Evolutionary conservation across 805 yeast species (phyloP).

Genomic region (Tetrapisispora nanseiensis): DNA sequence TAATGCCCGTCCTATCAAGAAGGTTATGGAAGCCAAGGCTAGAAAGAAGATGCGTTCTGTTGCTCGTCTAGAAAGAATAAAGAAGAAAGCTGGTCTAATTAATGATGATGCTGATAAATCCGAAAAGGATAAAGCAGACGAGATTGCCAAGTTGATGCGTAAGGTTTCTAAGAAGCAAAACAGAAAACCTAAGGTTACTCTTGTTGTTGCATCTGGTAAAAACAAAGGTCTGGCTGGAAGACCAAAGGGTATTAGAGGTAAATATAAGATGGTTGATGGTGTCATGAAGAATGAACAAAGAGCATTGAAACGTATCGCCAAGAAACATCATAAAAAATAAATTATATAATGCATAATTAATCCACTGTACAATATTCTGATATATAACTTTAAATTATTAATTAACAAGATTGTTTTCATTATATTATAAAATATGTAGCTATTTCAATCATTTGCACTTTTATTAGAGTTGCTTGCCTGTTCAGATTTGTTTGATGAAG

Average conservation of each 20-base stretch:
- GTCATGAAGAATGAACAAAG: slow-evolving; percentile 94
- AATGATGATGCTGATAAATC: slow-evolving; percentile 80
- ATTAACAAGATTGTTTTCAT: too few relatives aligned
- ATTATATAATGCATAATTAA: slow-evolving; percentile 3
- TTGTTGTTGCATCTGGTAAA: slow-evolving; percentile 78
- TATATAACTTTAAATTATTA: slow-evolving; percentile 1
- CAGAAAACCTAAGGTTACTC: slow-evolving; percentile 70
- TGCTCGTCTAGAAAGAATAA: slow-evolving; percentile 74
- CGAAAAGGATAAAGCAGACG: slow-evolving; percentile 91
- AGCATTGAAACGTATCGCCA: slow-evolving; percentile 81
- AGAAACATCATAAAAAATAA: slow-evolving; percentile 57
- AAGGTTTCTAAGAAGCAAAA: slow-evolving; percentile 64
- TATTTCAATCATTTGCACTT: too few relatives aligned
- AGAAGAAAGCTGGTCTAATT: slow-evolving; percentile 86
- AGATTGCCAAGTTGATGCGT: slow-evolving; percentile 76
- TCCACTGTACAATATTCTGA: neutral
- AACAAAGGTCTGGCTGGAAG: slow-evolving; percentile 87
- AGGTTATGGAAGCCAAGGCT: slow-evolving; percentile 95
- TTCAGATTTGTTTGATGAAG: neutral
- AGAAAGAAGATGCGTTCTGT: slow-evolving; percentile 91
- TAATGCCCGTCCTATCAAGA: slow-evolving; percentile 96
- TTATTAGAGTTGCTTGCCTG: neutral
- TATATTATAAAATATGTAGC: neutral
- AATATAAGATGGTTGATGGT: slow-evolving; percentile 99
- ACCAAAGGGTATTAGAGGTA: slow-evolving; percentile 95